Conservation (phyloP, 768 basidiomycete species). For the Guyanaporus albipodus region DNA sequence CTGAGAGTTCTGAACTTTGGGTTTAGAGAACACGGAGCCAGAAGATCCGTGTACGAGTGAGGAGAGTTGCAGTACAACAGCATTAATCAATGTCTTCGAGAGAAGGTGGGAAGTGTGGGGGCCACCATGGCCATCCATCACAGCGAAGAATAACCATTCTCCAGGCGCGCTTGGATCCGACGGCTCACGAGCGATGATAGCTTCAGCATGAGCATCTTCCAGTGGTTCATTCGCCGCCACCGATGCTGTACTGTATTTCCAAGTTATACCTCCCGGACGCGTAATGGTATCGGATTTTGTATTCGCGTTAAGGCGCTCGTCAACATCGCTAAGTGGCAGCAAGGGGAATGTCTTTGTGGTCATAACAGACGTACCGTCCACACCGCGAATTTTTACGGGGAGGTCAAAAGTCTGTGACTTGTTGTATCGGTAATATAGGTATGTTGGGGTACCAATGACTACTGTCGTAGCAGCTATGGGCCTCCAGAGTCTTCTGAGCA, state of each 20-base stretch:
- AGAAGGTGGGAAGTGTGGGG: slow-evolving; percentile 80
- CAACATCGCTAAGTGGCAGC: slow-evolving; percentile 50
- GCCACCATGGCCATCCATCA: slow-evolving; percentile 92
- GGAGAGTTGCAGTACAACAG: slow-evolving; percentile 73
- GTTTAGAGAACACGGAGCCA: slow-evolving; percentile 35
- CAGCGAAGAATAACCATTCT: slow-evolving; percentile 79
- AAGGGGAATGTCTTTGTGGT: slow-evolving; percentile 50
- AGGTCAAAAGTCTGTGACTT: slow-evolving; percentile 56
- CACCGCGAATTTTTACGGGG: slow-evolving; percentile 45
- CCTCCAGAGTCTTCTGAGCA: slow-evolving; percentile 68
- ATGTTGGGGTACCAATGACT: slow-evolving; percentile 54
- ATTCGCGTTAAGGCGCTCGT: slow-evolving; percentile 55
- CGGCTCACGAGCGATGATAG: slow-evolving; percentile 60
- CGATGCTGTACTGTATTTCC: slow-evolving; percentile 76
- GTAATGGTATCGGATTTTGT: slow-evolving; percentile 43
- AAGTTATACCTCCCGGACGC: slow-evolving; percentile 53
- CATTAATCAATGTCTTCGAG: slow-evolving; percentile 78
- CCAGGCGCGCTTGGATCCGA: slow-evolving; percentile 58
- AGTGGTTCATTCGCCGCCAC: slow-evolving; percentile 86
- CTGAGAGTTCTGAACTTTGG: slow-evolving; percentile 39
- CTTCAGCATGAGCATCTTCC: slow-evolving; percentile 80
- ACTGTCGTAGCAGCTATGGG: slow-evolving; percentile 55
- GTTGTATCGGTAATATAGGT: slow-evolving; percentile 50
- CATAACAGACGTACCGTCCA: slow-evolving; percentile 61
- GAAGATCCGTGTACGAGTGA: slow-evolving; percentile 40